These are phyloP conservation scores for Yamadazyma songkhlaensis DNA, from an alignment of 1,139 yeast species.

Conservation along the genomic window DNA sequence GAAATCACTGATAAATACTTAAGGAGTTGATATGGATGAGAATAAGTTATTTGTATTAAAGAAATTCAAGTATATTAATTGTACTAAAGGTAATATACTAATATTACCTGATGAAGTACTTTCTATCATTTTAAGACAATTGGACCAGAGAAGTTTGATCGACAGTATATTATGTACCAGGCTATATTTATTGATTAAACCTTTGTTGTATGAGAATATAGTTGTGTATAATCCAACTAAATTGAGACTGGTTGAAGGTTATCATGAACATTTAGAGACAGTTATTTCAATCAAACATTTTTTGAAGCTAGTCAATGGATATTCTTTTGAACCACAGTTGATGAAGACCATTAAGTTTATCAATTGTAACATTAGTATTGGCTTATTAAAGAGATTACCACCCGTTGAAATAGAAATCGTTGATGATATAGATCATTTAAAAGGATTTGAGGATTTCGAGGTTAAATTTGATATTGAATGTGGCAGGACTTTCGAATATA, in stretches of 20 bases:
- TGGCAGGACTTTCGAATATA: constrained; percentile 1
- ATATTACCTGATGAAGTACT: constrained; percentile 5
- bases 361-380: constrained; percentile 1
- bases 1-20: not conserved
- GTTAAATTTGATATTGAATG: not conserved
- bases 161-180: constrained; percentile 1
- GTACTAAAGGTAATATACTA: not conserved
- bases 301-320: not conserved
- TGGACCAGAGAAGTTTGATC: constrained; percentile 1
- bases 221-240: constrained; percentile 5
- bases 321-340: constrained; percentile 2
- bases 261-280: not conserved
- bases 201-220: constrained; percentile 1
- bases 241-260: not conserved
- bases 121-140: not conserved
- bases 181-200: constrained; percentile 3
- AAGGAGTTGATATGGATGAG: constrained; percentile 3
- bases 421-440: constrained; percentile 1
- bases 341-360: constrained; percentile 2
- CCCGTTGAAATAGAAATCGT: not conserved
- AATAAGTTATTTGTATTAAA: constrained; percentile 2
- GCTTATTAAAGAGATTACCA: not conserved
- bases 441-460: constrained; percentile 1
- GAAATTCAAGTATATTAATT: constrained; percentile 1
- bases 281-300: constrained; percentile 4